These are phyloP conservation scores for Cytospora chrysosperma DNA, from an alignment of 2,329 filamentous ascomycete species.

Conservation along the genomic window DNA sequence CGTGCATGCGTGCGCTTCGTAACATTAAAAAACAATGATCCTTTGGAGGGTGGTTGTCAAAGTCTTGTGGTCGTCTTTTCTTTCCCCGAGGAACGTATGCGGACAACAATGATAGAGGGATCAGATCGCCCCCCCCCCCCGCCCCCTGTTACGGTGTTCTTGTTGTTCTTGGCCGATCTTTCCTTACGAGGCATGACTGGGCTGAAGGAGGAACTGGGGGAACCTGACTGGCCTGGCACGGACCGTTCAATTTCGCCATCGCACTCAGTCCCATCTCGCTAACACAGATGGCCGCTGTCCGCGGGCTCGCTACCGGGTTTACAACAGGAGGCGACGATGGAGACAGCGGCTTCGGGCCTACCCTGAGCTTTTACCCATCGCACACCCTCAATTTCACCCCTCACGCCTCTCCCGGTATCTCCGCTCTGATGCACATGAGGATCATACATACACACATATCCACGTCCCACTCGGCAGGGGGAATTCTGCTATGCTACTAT, in stretches of 20 bases:
- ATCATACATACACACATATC: background rate
- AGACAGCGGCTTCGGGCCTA: background rate
- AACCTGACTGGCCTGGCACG: constrained; percentile 16
- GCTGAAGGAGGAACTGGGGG: constrained; percentile 10
- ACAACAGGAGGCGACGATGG: constrained; percentile 1
- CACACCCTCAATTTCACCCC: background rate
- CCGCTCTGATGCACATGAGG: background rate
- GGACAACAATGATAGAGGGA: background rate
- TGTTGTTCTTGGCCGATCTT: background rate
- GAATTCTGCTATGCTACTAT: background rate
- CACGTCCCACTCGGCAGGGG: background rate
- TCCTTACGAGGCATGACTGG: constrained; percentile 9
- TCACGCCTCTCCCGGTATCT: background rate
- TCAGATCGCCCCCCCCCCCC: background rate
- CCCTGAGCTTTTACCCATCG: background rate
- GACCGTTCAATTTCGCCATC: constrained; percentile 9
- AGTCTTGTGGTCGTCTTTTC: constrained; percentile 12
- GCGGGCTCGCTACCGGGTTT: constrained; percentile 13
- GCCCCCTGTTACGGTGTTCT: background rate
- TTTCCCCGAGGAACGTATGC: background rate
- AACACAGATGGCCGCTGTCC: constrained; percentile 5
- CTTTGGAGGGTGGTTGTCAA: background rate
- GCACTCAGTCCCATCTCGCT: background rate
- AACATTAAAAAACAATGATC: constrained; percentile 16
- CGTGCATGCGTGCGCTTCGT: background rate